Conservation (phyloP, 805 yeast species). For the Ogataea haglerorum region DNA sequence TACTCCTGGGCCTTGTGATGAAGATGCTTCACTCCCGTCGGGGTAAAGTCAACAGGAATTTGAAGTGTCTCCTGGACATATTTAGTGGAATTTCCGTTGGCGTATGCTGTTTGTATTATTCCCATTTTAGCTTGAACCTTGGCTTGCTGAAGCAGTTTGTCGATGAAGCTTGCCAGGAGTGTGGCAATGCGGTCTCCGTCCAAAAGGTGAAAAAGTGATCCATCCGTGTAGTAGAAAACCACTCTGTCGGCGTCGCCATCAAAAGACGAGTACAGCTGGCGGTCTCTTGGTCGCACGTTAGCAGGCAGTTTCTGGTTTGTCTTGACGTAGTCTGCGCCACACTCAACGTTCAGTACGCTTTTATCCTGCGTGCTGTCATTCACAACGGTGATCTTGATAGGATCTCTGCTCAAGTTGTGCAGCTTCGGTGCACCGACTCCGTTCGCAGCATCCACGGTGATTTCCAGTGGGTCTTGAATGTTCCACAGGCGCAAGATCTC, state of each 20-base stretch:
- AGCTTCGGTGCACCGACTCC: conserved; percentile 93
- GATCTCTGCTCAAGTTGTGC: conserved; percentile 37
- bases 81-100: conserved; percentile 86
- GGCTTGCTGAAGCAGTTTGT: conserved; percentile 43
- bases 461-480: conserved; percentile 24
- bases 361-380: conserved; percentile 58
- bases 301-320: conserved; percentile 78
- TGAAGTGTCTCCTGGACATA: conserved; percentile 59
- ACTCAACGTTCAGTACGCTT: conserved; percentile 59
- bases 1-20: conserved; percentile 86
- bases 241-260: conserved; percentile 98
- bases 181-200: conserved; percentile 96
- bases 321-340: conserved; percentile 97
- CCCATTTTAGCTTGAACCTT: conserved; percentile 46
- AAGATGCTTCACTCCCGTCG: conserved; percentile 95
- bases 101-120: conserved; percentile 96
- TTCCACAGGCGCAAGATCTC: conserved; percentile 36
- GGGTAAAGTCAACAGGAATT: conserved; percentile 81
- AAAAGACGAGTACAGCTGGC: conserved; percentile 69
- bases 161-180: conserved; percentile 65
- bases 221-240: conserved; percentile 64
- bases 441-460: conserved; percentile 87
- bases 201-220: conserved; percentile 47
- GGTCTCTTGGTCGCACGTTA: conserved; percentile 45
- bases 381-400: conserved; percentile 42